phyloP scores from a whole-genome alignment of 2,329 filamentous ascomycete species.

The Xylaria sp. region DNA sequence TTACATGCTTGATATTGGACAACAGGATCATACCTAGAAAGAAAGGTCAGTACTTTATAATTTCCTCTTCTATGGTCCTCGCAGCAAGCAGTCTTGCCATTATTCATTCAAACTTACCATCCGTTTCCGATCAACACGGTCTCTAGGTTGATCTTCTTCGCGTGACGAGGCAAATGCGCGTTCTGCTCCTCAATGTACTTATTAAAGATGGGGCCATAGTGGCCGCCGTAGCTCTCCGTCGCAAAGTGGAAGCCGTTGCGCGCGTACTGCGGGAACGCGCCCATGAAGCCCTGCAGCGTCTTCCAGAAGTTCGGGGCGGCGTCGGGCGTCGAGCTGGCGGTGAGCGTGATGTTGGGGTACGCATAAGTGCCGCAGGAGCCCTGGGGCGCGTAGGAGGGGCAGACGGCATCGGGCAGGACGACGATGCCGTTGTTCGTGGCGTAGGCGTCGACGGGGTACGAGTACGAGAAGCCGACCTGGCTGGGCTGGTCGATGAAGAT shows the following conservation, averaged over 20 bases:
- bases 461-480: slow-evolving; percentile 67
- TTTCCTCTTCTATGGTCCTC: neutral
- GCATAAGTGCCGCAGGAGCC: slow-evolving; percentile 67
- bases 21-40: slow-evolving; percentile 62
- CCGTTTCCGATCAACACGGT: slow-evolving; percentile 67
- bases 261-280: slow-evolving; percentile 65
- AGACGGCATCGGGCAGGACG: slow-evolving; percentile 57
- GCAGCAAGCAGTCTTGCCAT: neutral
- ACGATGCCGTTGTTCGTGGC: slow-evolving; percentile 51
- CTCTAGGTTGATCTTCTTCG: slow-evolving; percentile 60
- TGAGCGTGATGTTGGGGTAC: slow-evolving; percentile 59
- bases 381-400: slow-evolving; percentile 60
- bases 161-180: slow-evolving; percentile 54
- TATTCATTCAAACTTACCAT: slow-evolving; percentile 48
- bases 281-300: slow-evolving; percentile 71
- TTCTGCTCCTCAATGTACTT: slow-evolving; percentile 61
- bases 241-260: slow-evolving; percentile 64
- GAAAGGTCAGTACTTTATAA: slow-evolving; percentile 21
- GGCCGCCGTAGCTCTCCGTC: slow-evolving; percentile 68
- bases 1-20: slow-evolving; percentile 63
- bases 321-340: slow-evolving; percentile 62
- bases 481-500: slow-evolving; percentile 71
- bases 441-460: slow-evolving; percentile 49
- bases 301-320: slow-evolving; percentile 71
- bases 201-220: slow-evolving; percentile 67